Evolutionary conservation across 2,329 filamentous ascomycete genomes (phyloP).

Genomic region (Biscogniauxia mediterranea): DNA sequence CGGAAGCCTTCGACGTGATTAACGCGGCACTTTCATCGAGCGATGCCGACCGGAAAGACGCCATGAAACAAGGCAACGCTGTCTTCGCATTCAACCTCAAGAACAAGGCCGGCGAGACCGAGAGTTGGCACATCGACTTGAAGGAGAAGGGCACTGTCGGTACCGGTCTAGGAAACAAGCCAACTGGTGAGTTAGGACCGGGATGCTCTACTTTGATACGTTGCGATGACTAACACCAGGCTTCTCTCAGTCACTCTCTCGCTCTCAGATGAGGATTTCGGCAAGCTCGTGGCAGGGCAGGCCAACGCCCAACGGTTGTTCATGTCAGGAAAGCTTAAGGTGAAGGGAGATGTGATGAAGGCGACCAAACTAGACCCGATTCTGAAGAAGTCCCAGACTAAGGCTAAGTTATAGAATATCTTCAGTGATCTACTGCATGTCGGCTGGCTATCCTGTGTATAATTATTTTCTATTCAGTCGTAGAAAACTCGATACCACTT

Average conservation of each 20-base stretch:
- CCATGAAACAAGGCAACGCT: conserved; percentile 83
- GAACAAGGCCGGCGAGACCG: conserved; percentile 75
- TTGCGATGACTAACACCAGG: conserved; percentile 6
- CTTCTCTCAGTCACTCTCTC: conserved; percentile 69
- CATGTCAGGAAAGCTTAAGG: conserved; percentile 98
- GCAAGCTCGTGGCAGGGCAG: conserved; percentile 77
- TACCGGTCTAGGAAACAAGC: conserved; percentile 76
- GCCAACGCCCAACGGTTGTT: conserved; percentile 93
- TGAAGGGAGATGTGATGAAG: conserved; percentile 98
- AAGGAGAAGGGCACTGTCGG: conserved; percentile 84
- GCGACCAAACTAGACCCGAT: conserved; percentile 94
- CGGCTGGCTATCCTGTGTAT: not conserved
- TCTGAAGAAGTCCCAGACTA: conserved; percentile 80
- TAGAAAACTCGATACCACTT: not conserved
- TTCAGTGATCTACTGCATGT: not conserved
- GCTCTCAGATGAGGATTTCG: conserved; percentile 85
- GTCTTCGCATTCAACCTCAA: conserved; percentile 92
- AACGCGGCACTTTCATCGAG: conserved; percentile 65
- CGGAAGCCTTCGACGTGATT: conserved; percentile 88
- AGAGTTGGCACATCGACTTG: conserved; percentile 93
- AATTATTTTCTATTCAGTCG: not conserved
- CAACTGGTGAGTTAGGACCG: conserved; percentile 64
- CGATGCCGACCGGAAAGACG: conserved; percentile 73
- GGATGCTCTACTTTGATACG: not conserved
- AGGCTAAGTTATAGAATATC: conserved; percentile 73